Evolutionary conservation across 139 green algal genomes (phyloP).

Genomic region (Auxenochlorella pyrenoidosa): DNA sequence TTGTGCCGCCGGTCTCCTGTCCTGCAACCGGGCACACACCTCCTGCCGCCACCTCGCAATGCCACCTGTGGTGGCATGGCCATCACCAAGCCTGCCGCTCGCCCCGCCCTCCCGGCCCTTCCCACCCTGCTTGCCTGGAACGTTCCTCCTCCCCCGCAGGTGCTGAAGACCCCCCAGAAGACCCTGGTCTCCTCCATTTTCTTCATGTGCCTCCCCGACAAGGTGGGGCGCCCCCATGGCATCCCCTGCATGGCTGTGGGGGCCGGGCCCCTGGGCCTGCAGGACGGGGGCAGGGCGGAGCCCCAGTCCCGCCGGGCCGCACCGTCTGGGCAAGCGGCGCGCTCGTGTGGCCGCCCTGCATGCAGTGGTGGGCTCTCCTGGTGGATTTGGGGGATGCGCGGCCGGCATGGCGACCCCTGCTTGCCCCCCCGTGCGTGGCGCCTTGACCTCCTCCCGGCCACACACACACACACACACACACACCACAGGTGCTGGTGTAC

Average conservation of each 20-base stretch:
- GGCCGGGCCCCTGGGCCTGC: no score
- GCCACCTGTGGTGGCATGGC: no score
- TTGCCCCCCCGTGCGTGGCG: no score
- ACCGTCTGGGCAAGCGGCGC: no score
- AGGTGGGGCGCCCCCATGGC: slow-evolving; percentile 43
- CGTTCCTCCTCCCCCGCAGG: slow-evolving; percentile 30
- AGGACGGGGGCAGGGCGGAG: no score
- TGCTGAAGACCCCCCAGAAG: slow-evolving; percentile 60
- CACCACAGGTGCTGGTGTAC: slow-evolving; percentile 82
- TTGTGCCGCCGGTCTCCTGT: neutral
- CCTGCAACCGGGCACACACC: neutral
- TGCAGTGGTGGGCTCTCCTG: no score
- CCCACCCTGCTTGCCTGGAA: neutral
- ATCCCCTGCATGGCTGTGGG: no score
- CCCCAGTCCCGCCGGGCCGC: no score
- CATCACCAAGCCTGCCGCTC: neutral
- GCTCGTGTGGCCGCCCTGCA: no score
- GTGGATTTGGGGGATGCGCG: no score
- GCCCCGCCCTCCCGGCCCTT: neutral
- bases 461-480: neutral
- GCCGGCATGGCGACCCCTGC: no score
- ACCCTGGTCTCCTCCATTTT: slow-evolving; percentile 87
- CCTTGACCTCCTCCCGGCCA: no score
- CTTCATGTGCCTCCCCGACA: slow-evolving; percentile 95
- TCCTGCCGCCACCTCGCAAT: neutral